These are phyloP conservation scores for Fusarium compactum DNA, from an alignment of 2,329 filamentous ascomycete genomes.

Conservation along the genomic window DNA sequence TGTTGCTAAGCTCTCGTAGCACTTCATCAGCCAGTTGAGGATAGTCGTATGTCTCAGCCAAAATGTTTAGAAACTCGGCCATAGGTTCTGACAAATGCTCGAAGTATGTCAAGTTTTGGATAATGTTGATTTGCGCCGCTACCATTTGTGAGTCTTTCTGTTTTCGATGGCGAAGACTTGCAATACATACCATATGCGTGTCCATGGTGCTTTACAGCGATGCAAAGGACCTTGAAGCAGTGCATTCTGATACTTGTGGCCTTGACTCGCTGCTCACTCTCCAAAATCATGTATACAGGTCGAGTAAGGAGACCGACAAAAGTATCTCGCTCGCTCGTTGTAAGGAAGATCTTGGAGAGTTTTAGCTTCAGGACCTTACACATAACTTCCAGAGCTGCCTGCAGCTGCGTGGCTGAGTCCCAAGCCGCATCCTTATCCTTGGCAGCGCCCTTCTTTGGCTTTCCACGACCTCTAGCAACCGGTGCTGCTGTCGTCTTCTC, in stretches of 20 bases:
- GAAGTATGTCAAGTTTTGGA: slow-evolving; percentile 97
- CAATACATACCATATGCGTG: slow-evolving; percentile 84
- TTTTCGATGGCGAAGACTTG: background rate
- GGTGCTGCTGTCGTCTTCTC: slow-evolving; percentile 83
- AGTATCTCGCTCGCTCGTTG: slow-evolving; percentile 94
- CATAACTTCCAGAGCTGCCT: slow-evolving; percentile 91
- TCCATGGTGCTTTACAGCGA: slow-evolving; percentile 96
- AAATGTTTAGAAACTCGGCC: slow-evolving; percentile 96
- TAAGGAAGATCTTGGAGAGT: slow-evolving; percentile 91
- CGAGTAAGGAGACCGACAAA: slow-evolving; percentile 93
- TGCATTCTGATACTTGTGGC: slow-evolving; percentile 92
- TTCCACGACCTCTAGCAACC: slow-evolving; percentile 77
- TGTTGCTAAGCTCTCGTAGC: slow-evolving; percentile 92
- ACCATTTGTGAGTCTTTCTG: slow-evolving; percentile 46
- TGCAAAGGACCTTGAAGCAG: slow-evolving; percentile 95
- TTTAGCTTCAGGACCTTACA: slow-evolving; percentile 95
- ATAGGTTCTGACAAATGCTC: slow-evolving; percentile 99
- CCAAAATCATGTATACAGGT: slow-evolving; percentile 91
- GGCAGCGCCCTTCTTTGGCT: slow-evolving; percentile 79
- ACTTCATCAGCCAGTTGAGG: slow-evolving; percentile 95
- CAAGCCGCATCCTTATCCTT: slow-evolving; percentile 88
- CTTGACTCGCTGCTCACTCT: slow-evolving; percentile 94
- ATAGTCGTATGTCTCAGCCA: slow-evolving; percentile 97
- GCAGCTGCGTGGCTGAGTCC: slow-evolving; percentile 90
- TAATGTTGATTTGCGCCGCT: slow-evolving; percentile 97